These are phyloP conservation scores for Priceomyces melissophilus DNA, from an alignment of 805 yeast genomes.

Conservation along the genomic window DNA sequence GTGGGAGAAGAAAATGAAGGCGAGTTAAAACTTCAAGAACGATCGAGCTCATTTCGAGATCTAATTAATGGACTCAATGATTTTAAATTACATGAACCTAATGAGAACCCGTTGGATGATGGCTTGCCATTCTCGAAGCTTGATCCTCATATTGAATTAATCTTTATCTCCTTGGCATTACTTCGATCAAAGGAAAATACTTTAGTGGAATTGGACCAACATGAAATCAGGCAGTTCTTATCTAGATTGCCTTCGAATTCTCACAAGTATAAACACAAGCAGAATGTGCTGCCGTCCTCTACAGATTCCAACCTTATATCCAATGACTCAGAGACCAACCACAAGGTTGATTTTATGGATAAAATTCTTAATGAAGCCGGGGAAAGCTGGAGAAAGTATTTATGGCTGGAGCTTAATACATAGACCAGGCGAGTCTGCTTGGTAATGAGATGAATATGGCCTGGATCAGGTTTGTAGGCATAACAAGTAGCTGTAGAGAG, in stretches of 20 bases:
- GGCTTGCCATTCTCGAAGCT: slow-evolving; percentile 53
- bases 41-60: slow-evolving; percentile 27
- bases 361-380: slow-evolving; percentile 76
- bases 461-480: no score
- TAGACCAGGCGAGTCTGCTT: no score
- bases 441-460: no score
- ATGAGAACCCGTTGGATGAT: background rate
- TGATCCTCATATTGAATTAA: slow-evolving; percentile 72
- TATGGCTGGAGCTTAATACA: slow-evolving; percentile 40
- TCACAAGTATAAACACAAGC: slow-evolving; percentile 30
- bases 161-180: slow-evolving; percentile 74
- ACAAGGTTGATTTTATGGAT: slow-evolving; percentile 62
- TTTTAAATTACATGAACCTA: slow-evolving; percentile 1
- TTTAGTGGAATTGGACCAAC: slow-evolving; percentile 82
- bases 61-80: slow-evolving; percentile 27
- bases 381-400: slow-evolving; percentile 83
- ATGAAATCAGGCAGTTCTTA: slow-evolving; percentile 79
- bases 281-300: slow-evolving; percentile 3
- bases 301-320: slow-evolving; percentile 20
- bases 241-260: slow-evolving; percentile 52
- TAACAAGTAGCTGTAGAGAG: no score
- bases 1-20: slow-evolving; percentile 10
- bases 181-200: slow-evolving; percentile 76
- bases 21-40: slow-evolving; percentile 3
- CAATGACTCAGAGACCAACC: slow-evolving; percentile 28